phyloP scores from a whole-genome alignment of 305 asterid species.

The Fraxinus velutina region DNA sequence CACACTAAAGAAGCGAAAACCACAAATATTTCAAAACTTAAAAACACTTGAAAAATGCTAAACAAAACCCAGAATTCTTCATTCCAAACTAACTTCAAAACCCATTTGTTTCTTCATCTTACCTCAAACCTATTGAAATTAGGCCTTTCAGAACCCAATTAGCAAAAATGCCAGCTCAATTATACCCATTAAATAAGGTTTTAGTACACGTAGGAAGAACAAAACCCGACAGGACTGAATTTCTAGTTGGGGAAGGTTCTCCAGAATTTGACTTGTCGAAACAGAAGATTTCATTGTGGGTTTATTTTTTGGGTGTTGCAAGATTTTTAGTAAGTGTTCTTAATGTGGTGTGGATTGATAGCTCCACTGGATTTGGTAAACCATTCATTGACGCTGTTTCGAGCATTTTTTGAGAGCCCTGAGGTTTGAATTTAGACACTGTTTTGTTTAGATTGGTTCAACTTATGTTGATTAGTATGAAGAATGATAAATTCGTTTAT shows the following conservation, averaged over 20 bases:
- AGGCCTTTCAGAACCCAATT: neutral
- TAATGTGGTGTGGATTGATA: conserved; percentile 71
- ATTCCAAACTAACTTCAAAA: neutral
- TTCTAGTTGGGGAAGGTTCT: conserved; percentile 72
- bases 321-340: conserved; percentile 63
- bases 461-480: neutral
- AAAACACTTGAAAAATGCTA: too few relatives aligned
- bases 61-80: conserved; percentile 27
- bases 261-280: conserved; percentile 61
- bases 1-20: neutral
- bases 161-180: neutral
- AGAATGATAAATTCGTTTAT: too few relatives aligned
- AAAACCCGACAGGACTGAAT: conserved; percentile 37
- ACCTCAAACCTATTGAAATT: conserved; percentile 6
- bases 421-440: conserved; percentile 48
- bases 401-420: conserved; percentile 53
- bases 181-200: conserved; percentile 1
- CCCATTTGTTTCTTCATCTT: conserved; percentile 13
- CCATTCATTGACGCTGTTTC: conserved; percentile 58
- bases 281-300: conserved; percentile 78
- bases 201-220: conserved; percentile 35
- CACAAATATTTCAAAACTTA: neutral
- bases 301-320: conserved; percentile 52
- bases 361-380: conserved; percentile 75
- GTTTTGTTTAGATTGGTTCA: too few relatives aligned